phyloP scores from a whole-genome alignment of 2,329 filamentous ascomycete species.

The Pezizomycotina sp. region DNA sequence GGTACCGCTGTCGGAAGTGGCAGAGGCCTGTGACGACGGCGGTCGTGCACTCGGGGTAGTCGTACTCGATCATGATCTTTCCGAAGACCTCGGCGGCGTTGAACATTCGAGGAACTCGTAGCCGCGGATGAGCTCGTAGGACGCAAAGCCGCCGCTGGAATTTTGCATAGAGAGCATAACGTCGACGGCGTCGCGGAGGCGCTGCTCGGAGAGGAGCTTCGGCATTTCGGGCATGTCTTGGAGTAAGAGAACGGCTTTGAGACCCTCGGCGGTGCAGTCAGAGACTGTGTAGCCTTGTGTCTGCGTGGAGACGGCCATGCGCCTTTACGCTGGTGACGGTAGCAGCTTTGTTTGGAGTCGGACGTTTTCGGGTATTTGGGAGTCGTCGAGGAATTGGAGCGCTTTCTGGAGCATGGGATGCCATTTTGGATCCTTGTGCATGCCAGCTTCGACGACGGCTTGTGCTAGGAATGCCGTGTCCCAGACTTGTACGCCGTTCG shows the following conservation, averaged over 20 bases:
- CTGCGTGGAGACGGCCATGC: slow-evolving; percentile 93
- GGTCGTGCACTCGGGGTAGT: slow-evolving; percentile 95
- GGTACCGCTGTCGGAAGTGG: slow-evolving; percentile 66
- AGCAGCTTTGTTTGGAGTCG: slow-evolving; percentile 59
- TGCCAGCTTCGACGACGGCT: slow-evolving; percentile 58
- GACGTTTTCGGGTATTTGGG: slow-evolving; percentile 73
- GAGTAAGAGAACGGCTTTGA: slow-evolving; percentile 72
- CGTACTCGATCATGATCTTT: slow-evolving; percentile 95
- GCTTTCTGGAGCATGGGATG: slow-evolving; percentile 68
- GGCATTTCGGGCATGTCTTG: slow-evolving; percentile 66
- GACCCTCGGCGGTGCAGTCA: slow-evolving; percentile 80
- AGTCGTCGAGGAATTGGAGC: slow-evolving; percentile 69
- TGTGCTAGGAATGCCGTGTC: slow-evolving; percentile 86
- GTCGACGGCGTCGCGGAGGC: slow-evolving; percentile 77
- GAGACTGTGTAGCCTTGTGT: slow-evolving; percentile 89
- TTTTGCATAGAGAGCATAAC: slow-evolving; percentile 88
- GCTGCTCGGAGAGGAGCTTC: slow-evolving; percentile 52
- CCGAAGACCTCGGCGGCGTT: slow-evolving; percentile 96
- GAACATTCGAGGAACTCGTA: slow-evolving; percentile 64
- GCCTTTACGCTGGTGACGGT: slow-evolving; percentile 79
- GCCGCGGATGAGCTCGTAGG: slow-evolving; percentile 72
- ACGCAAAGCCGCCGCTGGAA: slow-evolving; percentile 60
- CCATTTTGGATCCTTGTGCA: slow-evolving; percentile 63
- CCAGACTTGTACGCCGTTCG: slow-evolving; percentile 96
- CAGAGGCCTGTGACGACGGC: slow-evolving; percentile 78